Conservation (phyloP, 2,329 filamentous ascomycete genomes). For the Penicillium sp. region DNA sequence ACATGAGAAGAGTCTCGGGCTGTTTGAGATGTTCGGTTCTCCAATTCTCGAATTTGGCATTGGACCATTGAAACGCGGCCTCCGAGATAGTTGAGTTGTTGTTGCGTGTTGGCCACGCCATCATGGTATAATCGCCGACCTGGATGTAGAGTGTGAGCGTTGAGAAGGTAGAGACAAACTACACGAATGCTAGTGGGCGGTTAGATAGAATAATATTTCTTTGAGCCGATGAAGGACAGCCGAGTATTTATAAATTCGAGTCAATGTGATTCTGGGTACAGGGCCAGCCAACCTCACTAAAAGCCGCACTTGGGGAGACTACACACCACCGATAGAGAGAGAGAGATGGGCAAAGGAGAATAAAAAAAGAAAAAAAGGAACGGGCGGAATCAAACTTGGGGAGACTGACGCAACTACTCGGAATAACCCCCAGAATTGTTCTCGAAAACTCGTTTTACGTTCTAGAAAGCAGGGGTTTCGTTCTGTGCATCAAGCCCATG, state of each 20-base stretch:
- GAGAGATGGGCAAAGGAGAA: neutral
- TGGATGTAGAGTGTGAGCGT: neutral
- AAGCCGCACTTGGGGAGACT: neutral
- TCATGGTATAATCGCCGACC: neutral
- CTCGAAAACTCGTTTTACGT: neutral
- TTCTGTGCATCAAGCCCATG: neutral
- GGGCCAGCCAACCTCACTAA: neutral
- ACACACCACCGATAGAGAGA: neutral
- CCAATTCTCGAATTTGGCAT: neutral
- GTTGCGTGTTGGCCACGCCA: constrained; percentile 1
- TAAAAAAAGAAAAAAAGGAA: neutral
- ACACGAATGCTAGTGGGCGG: neutral
- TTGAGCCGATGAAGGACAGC: neutral
- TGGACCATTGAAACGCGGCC: neutral
- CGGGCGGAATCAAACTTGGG: neutral
- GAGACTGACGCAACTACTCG: neutral
- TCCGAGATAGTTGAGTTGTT: neutral
- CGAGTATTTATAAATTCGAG: neutral
- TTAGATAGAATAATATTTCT: neutral
- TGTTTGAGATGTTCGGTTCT: neutral
- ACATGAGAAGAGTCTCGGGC: neutral
- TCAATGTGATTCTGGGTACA: neutral
- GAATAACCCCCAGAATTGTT: neutral
- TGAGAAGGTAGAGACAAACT: neutral
- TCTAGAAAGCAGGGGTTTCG: neutral